Evolutionary conservation across 1,284 basidiomycete genomes (phyloP).

Genomic region (Apiotrichum mycotoxinovorans): DNA sequence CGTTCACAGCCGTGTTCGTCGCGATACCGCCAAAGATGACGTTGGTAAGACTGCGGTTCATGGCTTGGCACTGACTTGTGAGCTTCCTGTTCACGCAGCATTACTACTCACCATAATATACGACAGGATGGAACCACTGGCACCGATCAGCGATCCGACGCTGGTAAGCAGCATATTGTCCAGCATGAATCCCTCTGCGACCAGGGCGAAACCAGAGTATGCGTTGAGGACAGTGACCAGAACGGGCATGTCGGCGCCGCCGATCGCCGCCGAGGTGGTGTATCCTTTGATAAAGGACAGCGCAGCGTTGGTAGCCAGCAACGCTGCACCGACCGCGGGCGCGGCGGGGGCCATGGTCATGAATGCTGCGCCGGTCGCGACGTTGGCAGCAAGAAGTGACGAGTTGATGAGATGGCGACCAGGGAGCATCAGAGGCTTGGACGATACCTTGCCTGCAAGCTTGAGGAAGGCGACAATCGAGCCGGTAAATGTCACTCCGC

Average conservation of each 20-base stretch:
- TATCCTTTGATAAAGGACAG: conserved; percentile 73
- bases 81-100: not conserved
- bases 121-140: conserved; percentile 80
- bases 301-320: conserved; percentile 65
- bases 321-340: conserved; percentile 69
- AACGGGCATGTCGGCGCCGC: conserved; percentile 85
- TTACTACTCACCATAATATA: conserved; percentile 70
- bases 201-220: conserved; percentile 84
- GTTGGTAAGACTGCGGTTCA: conserved; percentile 57
- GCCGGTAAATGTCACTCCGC: conserved; percentile 52
- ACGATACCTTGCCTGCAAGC: conserved; percentile 71
- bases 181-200: conserved; percentile 86
- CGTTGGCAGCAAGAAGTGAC: conserved; percentile 65
- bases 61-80: conserved; percentile 67
- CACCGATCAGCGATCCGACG: conserved; percentile 75
- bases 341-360: conserved; percentile 64
- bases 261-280: conserved; percentile 78
- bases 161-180: conserved; percentile 76
- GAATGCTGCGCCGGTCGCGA: conserved; percentile 68
- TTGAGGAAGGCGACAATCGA: conserved; percentile 85
- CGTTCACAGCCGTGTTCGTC: conserved; percentile 53
- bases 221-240: conserved; percentile 83
- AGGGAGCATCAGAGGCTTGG: conserved; percentile 65
- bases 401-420: conserved; percentile 71
- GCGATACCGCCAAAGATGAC: conserved; percentile 62